A percentile compares a stretch with the other conserved stretches of the same genome.
These are phyloP conservation scores for Aspergillus unguis DNA, from an alignment of 2,329 filamentous ascomycete species.

Conservation along the genomic window DNA sequence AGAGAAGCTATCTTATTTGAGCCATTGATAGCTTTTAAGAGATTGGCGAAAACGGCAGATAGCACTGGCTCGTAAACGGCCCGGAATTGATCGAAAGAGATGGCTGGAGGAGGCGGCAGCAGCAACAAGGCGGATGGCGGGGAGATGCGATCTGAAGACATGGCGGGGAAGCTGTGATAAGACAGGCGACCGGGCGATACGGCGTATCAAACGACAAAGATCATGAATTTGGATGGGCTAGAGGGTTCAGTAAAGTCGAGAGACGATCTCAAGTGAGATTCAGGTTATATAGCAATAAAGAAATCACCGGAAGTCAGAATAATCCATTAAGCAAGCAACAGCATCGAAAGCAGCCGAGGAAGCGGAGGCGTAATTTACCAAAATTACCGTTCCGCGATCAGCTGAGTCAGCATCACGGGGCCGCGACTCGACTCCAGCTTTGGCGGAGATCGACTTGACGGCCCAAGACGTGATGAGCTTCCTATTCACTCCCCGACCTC, in stretches of 20 bases:
- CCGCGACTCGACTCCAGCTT: neutral
- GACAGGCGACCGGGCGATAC: conserved; percentile 2
- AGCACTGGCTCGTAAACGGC: conserved; percentile 61
- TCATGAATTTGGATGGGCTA: neutral
- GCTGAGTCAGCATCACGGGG: conserved; percentile 22
- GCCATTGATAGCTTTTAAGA: conserved; percentile 39
- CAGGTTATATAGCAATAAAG: neutral
- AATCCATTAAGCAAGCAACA: neutral
- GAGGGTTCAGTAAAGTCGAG: neutral
- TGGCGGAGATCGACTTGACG: neutral
- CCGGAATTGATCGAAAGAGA: conserved; percentile 51
- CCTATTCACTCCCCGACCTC: neutral
- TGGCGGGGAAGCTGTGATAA: conserved; percentile 16
- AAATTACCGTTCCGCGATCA: conserved; percentile 4
- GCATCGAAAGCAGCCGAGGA: conserved; percentile 1
- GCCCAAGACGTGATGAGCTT: neutral
- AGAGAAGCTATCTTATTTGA: conserved; percentile 40
- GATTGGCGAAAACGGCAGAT: conserved; percentile 51
- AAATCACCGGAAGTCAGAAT: neutral
- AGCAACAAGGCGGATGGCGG: conserved; percentile 52
- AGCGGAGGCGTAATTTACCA: neutral
- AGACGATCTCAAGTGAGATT: neutral
- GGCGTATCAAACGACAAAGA: neutral
- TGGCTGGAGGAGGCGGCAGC: conserved; percentile 59
- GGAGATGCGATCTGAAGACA: conserved; percentile 22